Evolutionary conservation across 2,329 filamentous ascomycete species (phyloP).

Genomic region (Colletotrichum tabaci): DNA sequence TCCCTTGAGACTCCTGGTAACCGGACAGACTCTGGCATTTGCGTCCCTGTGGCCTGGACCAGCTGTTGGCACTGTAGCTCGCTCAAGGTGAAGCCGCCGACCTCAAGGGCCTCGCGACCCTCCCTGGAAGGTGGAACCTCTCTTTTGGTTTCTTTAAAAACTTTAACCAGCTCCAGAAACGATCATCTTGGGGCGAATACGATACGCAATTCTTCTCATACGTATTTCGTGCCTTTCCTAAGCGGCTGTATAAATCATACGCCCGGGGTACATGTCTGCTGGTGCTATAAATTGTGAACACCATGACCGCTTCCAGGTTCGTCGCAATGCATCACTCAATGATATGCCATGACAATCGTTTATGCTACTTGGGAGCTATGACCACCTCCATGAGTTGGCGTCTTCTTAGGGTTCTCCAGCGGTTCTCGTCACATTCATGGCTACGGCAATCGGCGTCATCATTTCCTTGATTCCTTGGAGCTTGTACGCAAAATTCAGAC

Average conservation of each 20-base stretch:
- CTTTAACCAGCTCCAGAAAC: background rate
- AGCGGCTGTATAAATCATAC: too few relatives aligned
- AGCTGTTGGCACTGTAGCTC: constrained; percentile 17
- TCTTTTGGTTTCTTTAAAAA: background rate
- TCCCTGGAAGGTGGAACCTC: background rate
- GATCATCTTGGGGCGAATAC: background rate
- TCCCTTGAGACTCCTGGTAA: background rate
- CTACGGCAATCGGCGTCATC: too few relatives aligned
- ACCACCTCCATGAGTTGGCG: too few relatives aligned
- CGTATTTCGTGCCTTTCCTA: background rate
- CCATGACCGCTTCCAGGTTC: too few relatives aligned
- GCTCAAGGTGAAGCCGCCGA: background rate
- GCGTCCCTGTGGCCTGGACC: constrained; percentile 15
- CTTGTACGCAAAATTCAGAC: too few relatives aligned
- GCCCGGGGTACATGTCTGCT: background rate
- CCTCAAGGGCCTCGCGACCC: background rate
- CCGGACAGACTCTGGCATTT: background rate
- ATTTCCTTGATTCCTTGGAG: background rate
- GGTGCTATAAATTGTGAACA: background rate
- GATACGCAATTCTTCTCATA: background rate
- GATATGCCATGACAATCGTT: background rate
- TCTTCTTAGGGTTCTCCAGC: background rate
- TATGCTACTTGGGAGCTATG: background rate
- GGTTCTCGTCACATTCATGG: background rate
- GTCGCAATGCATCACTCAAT: too few relatives aligned